phyloP scores from a whole-genome alignment of 2,329 filamentous ascomycete species.

The Aschersonia sp. region DNA sequence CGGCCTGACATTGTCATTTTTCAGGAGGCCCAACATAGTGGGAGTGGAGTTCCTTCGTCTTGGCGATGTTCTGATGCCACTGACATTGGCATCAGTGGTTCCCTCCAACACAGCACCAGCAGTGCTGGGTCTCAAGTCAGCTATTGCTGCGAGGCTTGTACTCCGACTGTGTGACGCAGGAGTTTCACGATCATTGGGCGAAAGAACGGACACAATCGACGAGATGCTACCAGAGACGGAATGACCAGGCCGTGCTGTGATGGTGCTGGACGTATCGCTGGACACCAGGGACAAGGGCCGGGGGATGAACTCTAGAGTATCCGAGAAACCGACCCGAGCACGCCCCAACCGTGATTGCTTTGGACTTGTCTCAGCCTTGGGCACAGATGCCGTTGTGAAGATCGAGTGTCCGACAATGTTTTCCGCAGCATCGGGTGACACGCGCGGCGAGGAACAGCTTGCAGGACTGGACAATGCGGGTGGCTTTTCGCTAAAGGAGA shows the following conservation, averaged over 20 bases:
- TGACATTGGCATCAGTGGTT: constrained; percentile 9
- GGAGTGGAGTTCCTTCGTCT: constrained; percentile 47
- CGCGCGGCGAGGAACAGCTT: neutral
- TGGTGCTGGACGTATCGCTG: constrained; percentile 67
- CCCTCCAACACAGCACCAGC: constrained; percentile 56
- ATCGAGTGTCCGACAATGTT: constrained; percentile 2
- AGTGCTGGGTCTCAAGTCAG: constrained; percentile 49
- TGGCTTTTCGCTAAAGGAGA: constrained; percentile 8
- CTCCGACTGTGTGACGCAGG: constrained; percentile 21
- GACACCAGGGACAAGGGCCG: constrained; percentile 74
- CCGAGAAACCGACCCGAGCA: constrained; percentile 68
- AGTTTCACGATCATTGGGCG: constrained; percentile 25
- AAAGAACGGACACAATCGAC: constrained; percentile 53
- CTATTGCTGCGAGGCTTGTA: constrained; percentile 24
- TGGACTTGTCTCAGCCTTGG: constrained; percentile 5
- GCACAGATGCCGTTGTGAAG: constrained; percentile 3
- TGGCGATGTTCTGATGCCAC: constrained; percentile 15
- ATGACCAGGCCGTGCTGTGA: constrained; percentile 55
- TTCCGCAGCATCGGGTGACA: neutral
- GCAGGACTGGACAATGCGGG: constrained; percentile 4
- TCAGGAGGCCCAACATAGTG: constrained; percentile 28
- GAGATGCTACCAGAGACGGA: constrained; percentile 69
- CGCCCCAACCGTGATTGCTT: constrained; percentile 25
- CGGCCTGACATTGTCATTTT: constrained; percentile 17
- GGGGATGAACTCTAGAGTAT: constrained; percentile 70